A percentile compares a stretch with the other conserved stretches of the same genome.
Conservation (phyloP, 768 basidiomycete species). For the Mycena floridula region DNA sequence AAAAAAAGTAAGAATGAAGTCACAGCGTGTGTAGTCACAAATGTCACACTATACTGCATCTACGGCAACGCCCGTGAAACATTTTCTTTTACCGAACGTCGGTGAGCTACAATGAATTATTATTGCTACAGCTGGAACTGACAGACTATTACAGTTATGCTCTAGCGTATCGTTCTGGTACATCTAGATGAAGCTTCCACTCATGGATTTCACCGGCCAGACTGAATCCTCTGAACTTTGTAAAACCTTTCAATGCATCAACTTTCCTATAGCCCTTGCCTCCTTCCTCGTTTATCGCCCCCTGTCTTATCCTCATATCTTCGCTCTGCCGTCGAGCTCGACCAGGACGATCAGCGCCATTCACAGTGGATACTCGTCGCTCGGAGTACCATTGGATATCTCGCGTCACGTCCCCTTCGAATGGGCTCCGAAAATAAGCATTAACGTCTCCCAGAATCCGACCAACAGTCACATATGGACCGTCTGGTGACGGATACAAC, state of each 20-base stretch:
- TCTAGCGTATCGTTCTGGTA: background rate
- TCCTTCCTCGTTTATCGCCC: background rate
- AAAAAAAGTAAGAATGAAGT: no score
- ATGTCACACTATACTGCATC: no score
- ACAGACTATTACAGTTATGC: no score
- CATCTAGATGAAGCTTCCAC: background rate
- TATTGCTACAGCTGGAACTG: no score
- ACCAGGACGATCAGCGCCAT: background rate
- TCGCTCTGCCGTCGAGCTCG: background rate
- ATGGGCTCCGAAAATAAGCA: background rate
- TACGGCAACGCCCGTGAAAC: no score
- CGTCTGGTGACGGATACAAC: background rate
- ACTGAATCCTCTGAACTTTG: background rate
- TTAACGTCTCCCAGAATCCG: background rate
- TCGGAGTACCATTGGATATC: background rate
- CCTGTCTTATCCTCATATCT: background rate
- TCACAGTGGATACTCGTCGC: background rate
- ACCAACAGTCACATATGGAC: background rate
- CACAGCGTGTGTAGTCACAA: no score
- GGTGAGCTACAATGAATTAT: no score
- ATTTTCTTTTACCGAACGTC: no score
- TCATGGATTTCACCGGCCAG: background rate
- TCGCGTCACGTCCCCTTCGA: background rate
- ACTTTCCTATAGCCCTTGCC: background rate
- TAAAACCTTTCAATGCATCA: background rate